Evolutionary conservation across 306 rosid genomes (phyloP).

Genomic region (Cucurbita moschata): DNA sequence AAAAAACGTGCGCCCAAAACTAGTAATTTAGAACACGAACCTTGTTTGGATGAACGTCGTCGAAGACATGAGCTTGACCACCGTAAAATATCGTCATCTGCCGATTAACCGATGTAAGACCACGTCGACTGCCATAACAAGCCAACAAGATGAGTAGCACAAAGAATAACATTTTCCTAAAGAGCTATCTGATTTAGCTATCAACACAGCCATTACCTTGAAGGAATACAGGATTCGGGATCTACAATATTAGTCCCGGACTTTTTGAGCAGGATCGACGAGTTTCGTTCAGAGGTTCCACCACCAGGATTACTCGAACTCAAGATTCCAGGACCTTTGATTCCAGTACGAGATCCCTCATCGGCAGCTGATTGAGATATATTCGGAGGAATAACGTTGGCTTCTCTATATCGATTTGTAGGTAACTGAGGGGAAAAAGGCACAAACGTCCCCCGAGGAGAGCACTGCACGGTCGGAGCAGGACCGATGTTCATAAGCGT

Average conservation of each 20-base stretch:
- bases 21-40: constrained; percentile 20
- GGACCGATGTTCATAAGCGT: constrained; percentile 48
- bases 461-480: constrained; percentile 44
- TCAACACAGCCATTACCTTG: constrained; percentile 26
- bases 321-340: constrained; percentile 72
- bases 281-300: constrained; percentile 40
- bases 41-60: constrained; percentile 93
- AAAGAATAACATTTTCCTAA: neutral
- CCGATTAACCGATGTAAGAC: constrained; percentile 41
- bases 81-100: constrained; percentile 99
- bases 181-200: neutral
- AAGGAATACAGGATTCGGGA: constrained; percentile 42
- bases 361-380: constrained; percentile 90
- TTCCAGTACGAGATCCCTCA: constrained; percentile 96
- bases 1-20: neutral
- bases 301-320: constrained; percentile 38
- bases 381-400: constrained; percentile 52
- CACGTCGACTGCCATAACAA: constrained; percentile 47
- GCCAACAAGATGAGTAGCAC: constrained; percentile 8
- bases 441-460: constrained; percentile 38
- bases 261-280: constrained; percentile 44
- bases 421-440: constrained; percentile 31
- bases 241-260: constrained; percentile 32
- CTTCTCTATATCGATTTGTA: constrained; percentile 55
- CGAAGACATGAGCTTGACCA: constrained; percentile 97